Conservation (phyloP, 2,329 filamentous ascomycete species). For the Tolypocladium endophyticum region DNA sequence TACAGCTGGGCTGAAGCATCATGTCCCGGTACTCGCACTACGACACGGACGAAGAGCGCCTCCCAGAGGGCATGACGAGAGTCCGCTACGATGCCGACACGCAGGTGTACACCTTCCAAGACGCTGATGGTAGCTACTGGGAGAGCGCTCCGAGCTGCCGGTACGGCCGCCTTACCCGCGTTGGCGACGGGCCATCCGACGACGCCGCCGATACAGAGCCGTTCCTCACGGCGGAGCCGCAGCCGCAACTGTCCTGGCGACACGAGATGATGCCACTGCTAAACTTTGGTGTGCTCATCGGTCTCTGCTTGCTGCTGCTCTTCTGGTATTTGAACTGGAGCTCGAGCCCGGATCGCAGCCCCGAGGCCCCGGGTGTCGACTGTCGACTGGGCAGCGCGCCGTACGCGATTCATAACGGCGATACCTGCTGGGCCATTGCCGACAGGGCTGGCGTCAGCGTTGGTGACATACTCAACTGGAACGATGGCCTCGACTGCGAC, state of each 20-base stretch:
- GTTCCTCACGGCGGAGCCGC: slow-evolving; percentile 15
- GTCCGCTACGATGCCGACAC: slow-evolving; percentile 47
- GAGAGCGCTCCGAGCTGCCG: slow-evolving; percentile 37
- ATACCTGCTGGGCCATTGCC: slow-evolving; percentile 44
- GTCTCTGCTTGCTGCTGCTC: slow-evolving; percentile 37
- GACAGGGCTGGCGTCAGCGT: slow-evolving; percentile 29
- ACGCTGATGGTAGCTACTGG: slow-evolving; percentile 36
- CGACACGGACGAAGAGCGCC: slow-evolving; percentile 38
- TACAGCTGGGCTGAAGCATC: background rate
- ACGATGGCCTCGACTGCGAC: slow-evolving; percentile 37
- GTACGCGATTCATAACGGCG: slow-evolving; percentile 32
- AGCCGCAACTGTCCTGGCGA: slow-evolving; percentile 33
- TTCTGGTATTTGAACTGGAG: slow-evolving; percentile 34
- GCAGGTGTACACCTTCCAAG: slow-evolving; percentile 41
- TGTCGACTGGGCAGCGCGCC: slow-evolving; percentile 19
- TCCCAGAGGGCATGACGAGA: slow-evolving; percentile 43
- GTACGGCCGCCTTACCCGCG: slow-evolving; percentile 36
- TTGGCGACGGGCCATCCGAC: slow-evolving; percentile 18
- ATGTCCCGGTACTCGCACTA: slow-evolving; percentile 25
- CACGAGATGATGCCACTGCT: slow-evolving; percentile 43
- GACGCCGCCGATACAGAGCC: slow-evolving; percentile 17
- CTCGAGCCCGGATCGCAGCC: slow-evolving; percentile 8
- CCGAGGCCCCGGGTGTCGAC: slow-evolving; percentile 1
- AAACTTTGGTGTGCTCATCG: slow-evolving; percentile 45
- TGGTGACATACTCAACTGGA: slow-evolving; percentile 33